Percentiles rank a stretch among this genome's conserved stretches.
Conservation (phyloP, 2,329 filamentous ascomycete species). For the Clonostachys sp. region DNA sequence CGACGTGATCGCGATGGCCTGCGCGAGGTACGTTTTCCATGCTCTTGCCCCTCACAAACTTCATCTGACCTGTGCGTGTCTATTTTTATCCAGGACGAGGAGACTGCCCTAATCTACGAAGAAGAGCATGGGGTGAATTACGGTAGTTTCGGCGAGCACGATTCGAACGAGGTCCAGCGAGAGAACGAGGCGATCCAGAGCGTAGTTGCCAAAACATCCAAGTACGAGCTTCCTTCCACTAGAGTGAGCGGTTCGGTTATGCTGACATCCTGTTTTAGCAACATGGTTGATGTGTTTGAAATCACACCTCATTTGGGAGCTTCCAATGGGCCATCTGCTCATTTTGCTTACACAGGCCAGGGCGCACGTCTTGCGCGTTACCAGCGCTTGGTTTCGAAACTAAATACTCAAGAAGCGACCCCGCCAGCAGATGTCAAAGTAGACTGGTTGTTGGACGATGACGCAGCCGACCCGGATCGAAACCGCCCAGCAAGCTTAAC, state of each 20-base stretch:
- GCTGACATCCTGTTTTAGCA: slow-evolving; percentile 31
- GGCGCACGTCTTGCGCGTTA: slow-evolving; percentile 53
- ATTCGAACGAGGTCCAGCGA: slow-evolving; percentile 57
- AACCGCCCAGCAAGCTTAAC: slow-evolving; percentile 24
- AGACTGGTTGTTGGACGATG: slow-evolving; percentile 52
- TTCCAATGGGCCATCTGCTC: slow-evolving; percentile 24
- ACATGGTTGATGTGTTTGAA: slow-evolving; percentile 65
- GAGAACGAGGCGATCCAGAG: slow-evolving; percentile 61
- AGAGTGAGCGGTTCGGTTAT: neutral
- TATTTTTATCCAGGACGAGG: slow-evolving; percentile 40
- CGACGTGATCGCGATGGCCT: slow-evolving; percentile 42
- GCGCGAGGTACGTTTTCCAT: slow-evolving; percentile 44
- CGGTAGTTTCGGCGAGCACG: slow-evolving; percentile 57
- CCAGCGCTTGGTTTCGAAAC: slow-evolving; percentile 56
- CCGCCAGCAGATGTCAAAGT: slow-evolving; percentile 37
- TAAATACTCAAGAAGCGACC: slow-evolving; percentile 39
- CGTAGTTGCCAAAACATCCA: slow-evolving; percentile 59
- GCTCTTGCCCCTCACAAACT: slow-evolving; percentile 2
- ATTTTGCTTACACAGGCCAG: slow-evolving; percentile 47
- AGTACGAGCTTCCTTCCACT: slow-evolving; percentile 34
- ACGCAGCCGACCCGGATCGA: slow-evolving; percentile 37
- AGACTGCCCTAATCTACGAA: slow-evolving; percentile 55
- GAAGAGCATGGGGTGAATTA: slow-evolving; percentile 56
- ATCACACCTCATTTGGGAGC: slow-evolving; percentile 48
- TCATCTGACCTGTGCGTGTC: neutral